phyloP scores from a whole-genome alignment of 306 rosid species.

The Albizia julibrissin region DNA sequence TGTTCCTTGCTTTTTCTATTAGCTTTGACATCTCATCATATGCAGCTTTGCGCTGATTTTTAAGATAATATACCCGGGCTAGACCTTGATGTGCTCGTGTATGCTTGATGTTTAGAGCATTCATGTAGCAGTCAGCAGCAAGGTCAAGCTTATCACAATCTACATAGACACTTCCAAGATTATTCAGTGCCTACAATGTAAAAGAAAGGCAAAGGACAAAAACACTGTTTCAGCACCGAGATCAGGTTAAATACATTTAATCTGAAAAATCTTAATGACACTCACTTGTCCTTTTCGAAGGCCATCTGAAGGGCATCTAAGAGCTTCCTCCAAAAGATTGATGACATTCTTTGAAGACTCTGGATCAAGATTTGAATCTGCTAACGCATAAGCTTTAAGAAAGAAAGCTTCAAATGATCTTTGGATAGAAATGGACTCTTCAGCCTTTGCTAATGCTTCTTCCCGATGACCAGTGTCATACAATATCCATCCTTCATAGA shows the following conservation, averaged over 20 bases:
- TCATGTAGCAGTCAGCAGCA: conserved; percentile 90
- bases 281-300: conserved; percentile 94
- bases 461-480: conserved; percentile 94
- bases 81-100: conserved; percentile 94
- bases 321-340: conserved; percentile 82
- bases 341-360: conserved; percentile 70
- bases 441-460: conserved; percentile 85
- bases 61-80: conserved; percentile 88
- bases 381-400: conserved; percentile 85
- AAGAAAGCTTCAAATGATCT: conserved; percentile 96
- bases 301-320: conserved; percentile 93
- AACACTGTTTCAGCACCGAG: conserved; percentile 25
- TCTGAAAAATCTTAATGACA: conserved; percentile 15
- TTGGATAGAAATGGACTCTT: conserved; percentile 77
- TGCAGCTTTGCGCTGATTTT: conserved; percentile 77
- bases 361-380: conserved; percentile 74
- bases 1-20: conserved; percentile 79
- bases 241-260: conserved; percentile 20
- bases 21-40: conserved; percentile 95
- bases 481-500: conserved; percentile 93
- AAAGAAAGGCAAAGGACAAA: conserved; percentile 28
- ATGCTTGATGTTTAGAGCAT: conserved; percentile 89
- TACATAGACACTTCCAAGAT: conserved; percentile 85
- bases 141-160: conserved; percentile 85
- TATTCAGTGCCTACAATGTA: conserved; percentile 73